phyloP scores from a whole-genome alignment of 805 yeast species.

The Wickerhamiella siamensis region DNA sequence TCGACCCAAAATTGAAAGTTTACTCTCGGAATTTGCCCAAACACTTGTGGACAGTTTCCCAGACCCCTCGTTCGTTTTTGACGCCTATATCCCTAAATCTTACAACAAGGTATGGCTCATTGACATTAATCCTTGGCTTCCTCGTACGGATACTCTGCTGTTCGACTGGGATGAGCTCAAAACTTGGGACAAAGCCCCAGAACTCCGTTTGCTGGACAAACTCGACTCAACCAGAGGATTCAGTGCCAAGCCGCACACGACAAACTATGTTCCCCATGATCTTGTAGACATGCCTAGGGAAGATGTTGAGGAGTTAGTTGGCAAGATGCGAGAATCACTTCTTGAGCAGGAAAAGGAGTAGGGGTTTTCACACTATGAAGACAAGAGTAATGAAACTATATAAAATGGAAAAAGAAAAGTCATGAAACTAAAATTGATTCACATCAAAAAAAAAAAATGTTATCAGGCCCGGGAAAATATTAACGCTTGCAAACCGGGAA shows the following conservation, averaged over 20 bases:
- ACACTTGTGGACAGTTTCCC: constrained; percentile 32
- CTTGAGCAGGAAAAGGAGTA: constrained; percentile 2
- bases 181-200: constrained; percentile 24
- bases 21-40: constrained; percentile 40
- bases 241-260: constrained; percentile 70
- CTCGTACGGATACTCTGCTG: constrained; percentile 63
- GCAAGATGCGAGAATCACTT: constrained; percentile 8
- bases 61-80: constrained; percentile 50
- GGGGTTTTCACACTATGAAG: neutral
- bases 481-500: neutral
- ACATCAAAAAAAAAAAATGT: neutral
- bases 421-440: neutral
- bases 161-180: constrained; percentile 73
- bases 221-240: constrained; percentile 56
- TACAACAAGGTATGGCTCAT: constrained; percentile 49
- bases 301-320: constrained; percentile 13
- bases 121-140: constrained; percentile 76
- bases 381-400: neutral
- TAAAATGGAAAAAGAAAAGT: neutral
- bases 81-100: constrained; percentile 71
- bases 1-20: constrained; percentile 32
- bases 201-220: constrained; percentile 50
- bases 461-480: neutral
- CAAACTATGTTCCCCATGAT: constrained; percentile 84
- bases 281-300: constrained; percentile 41